Base-by-base conservation (phyloP, 768 basidiomycete genomes). In the Phallus indusiatus region DNA sequence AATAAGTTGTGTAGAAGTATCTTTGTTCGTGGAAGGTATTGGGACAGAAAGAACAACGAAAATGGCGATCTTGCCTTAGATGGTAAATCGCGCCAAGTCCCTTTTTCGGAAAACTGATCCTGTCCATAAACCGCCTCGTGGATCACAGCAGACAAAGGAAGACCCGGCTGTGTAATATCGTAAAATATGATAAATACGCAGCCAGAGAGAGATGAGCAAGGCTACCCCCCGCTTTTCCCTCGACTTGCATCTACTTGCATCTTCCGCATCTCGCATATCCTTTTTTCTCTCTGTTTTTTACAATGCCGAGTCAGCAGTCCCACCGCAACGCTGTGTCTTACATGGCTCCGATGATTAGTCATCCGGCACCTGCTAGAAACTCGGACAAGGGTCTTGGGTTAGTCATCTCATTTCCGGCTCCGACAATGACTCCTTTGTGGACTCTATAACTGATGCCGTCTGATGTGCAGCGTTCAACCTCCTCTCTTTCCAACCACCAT, bases 401-500 rank as follows among this genome's bases (percentile, higher is more conserved):
- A 56, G 55, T 56, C 42, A 56, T 21, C 55, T 17, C 33, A 17
- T 56, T 56, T 51, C 50, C 55, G 55, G 55, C 55, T 56, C 55
- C 55, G 22, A 20, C 34, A 54, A 28, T 36, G 53, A 36, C 35
- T 54, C 53, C 22, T 36, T 20, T 33, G 14, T 34, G 14, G 18
- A 20, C 22, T 36, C 22, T 28, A 5, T 42, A 42, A 42, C 42
- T 42, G 21, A 51, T 54, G 35, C 24, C 35, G 16, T 36, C 24
- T 54, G 24, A 51, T 20, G 18, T 53, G 28, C 49, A 59, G 57
- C 33, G 20, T 21, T 16, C 50, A 24, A 10, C 21, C 6, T 17
- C 33, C 33, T 21, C 35, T 42, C 49, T 22, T 6, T 9, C 16
- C 49, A 24, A 54, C 53, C 21, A 28, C 50, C 33, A 59, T 50